Conservation (phyloP, 768 basidiomycete genomes). For the Chalciporus sphaerocephalus region DNA sequence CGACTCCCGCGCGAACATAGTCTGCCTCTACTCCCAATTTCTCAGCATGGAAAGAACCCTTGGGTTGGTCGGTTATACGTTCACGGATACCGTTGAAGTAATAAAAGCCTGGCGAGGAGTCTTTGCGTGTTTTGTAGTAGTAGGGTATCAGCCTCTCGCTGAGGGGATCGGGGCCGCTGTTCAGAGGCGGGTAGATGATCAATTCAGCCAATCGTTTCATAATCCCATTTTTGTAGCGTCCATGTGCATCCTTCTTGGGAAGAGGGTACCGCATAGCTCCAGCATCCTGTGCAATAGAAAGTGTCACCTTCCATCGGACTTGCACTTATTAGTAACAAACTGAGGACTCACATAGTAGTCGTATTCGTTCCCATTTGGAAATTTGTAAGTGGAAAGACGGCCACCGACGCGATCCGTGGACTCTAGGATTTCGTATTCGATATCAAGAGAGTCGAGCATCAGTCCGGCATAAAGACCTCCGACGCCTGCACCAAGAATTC, state of each 20-base stretch:
- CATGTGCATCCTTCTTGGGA: conserved; percentile 13
- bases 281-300: conserved; percentile 27
- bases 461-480: conserved; percentile 41
- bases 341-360: conserved; percentile 35
- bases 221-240: conserved; percentile 19
- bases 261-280: conserved; percentile 41
- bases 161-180: conserved; percentile 11
- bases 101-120: conserved; percentile 5
- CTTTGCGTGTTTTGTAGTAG: conserved; percentile 13
- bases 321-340: no score
- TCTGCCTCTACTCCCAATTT: conserved; percentile 8
- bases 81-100: conserved; percentile 10
- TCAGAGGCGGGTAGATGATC: conserved; percentile 24
- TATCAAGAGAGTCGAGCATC: conserved; percentile 40
- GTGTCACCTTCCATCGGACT: no score
- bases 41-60: conserved; percentile 4
- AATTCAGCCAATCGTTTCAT: conserved; percentile 32
- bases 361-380: conserved; percentile 26
- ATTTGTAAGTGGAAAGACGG: conserved; percentile 41
- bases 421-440: conserved; percentile 46
- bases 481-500: conserved; percentile 19
- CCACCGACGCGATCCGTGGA: conserved; percentile 39
- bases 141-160: conserved; percentile 22
- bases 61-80: background rate
- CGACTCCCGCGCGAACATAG: conserved; percentile 15